A percentile compares a stretch with the other conserved stretches of the same genome.
These are phyloP conservation scores for Podaxis mareebaensis DNA, from an alignment of 768 basidiomycete genomes.

Conservation along the genomic window DNA sequence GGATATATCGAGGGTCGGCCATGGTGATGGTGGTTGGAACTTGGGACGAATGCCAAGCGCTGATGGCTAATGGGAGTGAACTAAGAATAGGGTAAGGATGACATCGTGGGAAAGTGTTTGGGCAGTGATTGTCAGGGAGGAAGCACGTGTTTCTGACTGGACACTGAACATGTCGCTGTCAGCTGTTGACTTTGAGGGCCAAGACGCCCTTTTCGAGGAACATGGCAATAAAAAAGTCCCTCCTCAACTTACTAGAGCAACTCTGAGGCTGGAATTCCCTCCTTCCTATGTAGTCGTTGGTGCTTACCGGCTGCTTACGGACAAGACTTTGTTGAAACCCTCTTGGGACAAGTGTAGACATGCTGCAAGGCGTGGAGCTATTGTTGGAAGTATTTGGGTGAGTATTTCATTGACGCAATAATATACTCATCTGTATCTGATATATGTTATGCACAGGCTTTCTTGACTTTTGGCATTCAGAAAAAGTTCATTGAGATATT, in stretches of 20 bases:
- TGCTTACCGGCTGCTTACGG: constrained; percentile 78
- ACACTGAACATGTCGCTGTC: constrained; percentile 8
- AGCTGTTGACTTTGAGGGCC: constrained; percentile 27
- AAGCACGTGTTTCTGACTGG: neutral
- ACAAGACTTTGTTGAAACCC: constrained; percentile 65
- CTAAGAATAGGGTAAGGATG: neutral
- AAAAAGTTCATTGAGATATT: constrained; percentile 64
- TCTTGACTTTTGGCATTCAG: constrained; percentile 73
- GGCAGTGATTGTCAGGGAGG: neutral
- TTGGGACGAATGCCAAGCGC: neutral
- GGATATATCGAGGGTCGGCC: constrained; percentile 27
- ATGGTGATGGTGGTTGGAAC: neutral
- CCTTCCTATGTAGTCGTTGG: constrained; percentile 87
- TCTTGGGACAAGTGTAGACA: constrained; percentile 87
- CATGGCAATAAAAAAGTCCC: constrained; percentile 32
- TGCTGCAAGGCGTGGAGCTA: constrained; percentile 66
- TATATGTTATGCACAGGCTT: constrained; percentile 40
- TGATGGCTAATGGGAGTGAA: neutral
- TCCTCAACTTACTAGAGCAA: constrained; percentile 48
- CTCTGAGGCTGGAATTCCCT: constrained; percentile 67
- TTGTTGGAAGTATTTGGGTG: constrained; percentile 75
- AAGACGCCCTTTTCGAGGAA: constrained; percentile 32
- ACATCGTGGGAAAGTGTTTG: neutral
- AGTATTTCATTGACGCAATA: constrained; percentile 19
- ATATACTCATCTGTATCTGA: neutral